phyloP scores from a whole-genome alignment of 805 yeast species.

The Cyberlindnera veronae region DNA sequence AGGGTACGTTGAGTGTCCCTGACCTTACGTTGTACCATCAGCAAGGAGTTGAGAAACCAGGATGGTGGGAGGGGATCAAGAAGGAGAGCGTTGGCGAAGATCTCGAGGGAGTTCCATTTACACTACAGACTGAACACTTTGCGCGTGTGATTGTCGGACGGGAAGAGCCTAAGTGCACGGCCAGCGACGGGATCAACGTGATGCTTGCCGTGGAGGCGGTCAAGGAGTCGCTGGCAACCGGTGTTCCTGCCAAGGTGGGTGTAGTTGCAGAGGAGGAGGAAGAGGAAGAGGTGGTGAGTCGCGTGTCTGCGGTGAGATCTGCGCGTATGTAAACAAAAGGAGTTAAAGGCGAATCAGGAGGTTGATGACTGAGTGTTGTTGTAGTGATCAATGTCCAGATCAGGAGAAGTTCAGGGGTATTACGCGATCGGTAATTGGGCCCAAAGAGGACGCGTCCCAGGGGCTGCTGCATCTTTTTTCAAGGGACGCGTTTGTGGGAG shows the following conservation, averaged over 20 bases:
- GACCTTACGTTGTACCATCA: conserved; percentile 17
- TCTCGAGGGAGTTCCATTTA: conserved; percentile 14
- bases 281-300: too few species aligned
- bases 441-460: too few species aligned
- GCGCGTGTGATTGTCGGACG: conserved; percentile 11
- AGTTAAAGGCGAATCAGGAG: too few species aligned
- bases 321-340: too few species aligned
- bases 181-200: conserved; percentile 17
- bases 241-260: conserved; percentile 11
- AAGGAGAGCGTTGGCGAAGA: conserved; percentile 7
- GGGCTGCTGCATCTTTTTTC: too few species aligned
- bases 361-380: too few species aligned
- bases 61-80: conserved; percentile 17
- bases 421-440: too few species aligned
- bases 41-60: conserved; percentile 9
- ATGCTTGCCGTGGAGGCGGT: conserved; percentile 18
- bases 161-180: conserved; percentile 14
- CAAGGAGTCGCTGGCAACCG: conserved; percentile 12
- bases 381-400: too few species aligned
- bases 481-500: too few species aligned
- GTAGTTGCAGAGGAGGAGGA: too few species aligned
- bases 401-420: too few species aligned
- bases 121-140: conserved; percentile 18
- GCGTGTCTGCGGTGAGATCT: too few species aligned
- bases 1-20: conserved; percentile 17